Conservation (phyloP, 768 basidiomycete genomes). For the Russula ochroleuca region DNA sequence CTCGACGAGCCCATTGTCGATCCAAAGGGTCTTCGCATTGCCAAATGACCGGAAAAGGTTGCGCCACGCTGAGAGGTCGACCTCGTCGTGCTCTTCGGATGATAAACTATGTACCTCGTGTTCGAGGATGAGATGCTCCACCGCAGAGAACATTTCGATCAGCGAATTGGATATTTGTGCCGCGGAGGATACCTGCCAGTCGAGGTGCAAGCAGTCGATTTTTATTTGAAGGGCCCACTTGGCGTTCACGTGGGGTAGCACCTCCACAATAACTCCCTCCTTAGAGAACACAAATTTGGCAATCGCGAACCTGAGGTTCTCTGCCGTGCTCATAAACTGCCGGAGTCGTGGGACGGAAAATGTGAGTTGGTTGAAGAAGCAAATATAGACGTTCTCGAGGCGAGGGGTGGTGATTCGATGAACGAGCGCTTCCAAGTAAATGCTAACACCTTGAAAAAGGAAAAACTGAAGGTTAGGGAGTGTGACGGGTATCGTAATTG, state of each 20-base stretch:
- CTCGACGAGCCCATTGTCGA: not conserved
- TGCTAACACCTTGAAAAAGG: not conserved
- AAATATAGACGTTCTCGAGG: not conserved
- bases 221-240: not conserved
- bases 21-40: not conserved
- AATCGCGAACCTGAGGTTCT: not conserved
- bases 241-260: not conserved
- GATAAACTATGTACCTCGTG: not conserved
- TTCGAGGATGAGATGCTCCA: not conserved
- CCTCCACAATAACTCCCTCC: not conserved
- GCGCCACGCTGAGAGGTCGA: not conserved
- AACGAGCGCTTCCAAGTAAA: not conserved
- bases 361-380: not conserved
- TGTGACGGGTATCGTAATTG: not conserved
- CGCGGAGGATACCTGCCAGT: not conserved
- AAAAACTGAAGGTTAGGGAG: not conserved
- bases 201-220: not conserved
- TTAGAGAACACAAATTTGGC: not conserved
- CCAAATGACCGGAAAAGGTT: not conserved
- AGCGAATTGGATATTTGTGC: not conserved
- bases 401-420: conserved; percentile 1
- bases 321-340: not conserved
- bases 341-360: not conserved
- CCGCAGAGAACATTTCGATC: not conserved
- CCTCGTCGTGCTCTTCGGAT: not conserved